Percentiles rank a stretch among this genome's conserved stretches.
These are phyloP conservation scores for Stephania cephalantha DNA, from an alignment of 164 flowering plant genomes.

Conservation along the genomic window DNA sequence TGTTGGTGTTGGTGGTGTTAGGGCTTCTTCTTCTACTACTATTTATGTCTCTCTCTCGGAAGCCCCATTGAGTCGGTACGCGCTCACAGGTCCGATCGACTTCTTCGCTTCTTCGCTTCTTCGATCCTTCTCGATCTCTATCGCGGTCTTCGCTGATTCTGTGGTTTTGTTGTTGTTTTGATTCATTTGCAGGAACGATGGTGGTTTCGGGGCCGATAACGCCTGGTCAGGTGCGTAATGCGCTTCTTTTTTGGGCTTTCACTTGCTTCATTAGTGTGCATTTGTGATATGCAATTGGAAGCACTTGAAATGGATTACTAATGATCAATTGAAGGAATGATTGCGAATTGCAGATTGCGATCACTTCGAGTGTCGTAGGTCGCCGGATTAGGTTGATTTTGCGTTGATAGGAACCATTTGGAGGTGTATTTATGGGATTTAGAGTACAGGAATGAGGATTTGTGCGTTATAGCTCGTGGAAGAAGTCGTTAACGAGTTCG, in stretches of 20 bases:
- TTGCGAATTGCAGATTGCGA: too few relatives aligned
- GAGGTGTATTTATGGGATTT: too few relatives aligned
- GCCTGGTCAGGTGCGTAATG: slow-evolving; percentile 47
- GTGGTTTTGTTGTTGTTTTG: not conserved
- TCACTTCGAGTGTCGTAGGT: too few relatives aligned
- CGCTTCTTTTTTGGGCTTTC: not conserved
- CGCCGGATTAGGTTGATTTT: too few relatives aligned
- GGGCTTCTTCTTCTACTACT: not conserved
- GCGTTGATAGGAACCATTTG: too few relatives aligned
- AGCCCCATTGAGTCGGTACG: not conserved
- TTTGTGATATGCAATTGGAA: too few relatives aligned
- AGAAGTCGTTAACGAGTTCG: too few relatives aligned
- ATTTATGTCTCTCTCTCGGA: slow-evolving; percentile 9
- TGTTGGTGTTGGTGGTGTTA: not conserved
- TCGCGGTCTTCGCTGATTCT: not conserved
- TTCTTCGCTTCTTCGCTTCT: not conserved
- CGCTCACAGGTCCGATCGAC: not conserved
- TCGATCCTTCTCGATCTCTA: not conserved
- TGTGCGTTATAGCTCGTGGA: too few relatives aligned
- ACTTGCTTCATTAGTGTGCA: not conserved
- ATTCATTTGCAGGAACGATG: slow-evolving; percentile 27
- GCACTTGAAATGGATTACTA: too few relatives aligned
- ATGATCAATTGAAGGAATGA: too few relatives aligned
- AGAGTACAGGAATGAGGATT: too few relatives aligned
- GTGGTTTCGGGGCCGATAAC: slow-evolving; percentile 38